phyloP scores from a whole-genome alignment of 192 early-diverging fungal genomes.

The Rhizophagus sp. region DNA sequence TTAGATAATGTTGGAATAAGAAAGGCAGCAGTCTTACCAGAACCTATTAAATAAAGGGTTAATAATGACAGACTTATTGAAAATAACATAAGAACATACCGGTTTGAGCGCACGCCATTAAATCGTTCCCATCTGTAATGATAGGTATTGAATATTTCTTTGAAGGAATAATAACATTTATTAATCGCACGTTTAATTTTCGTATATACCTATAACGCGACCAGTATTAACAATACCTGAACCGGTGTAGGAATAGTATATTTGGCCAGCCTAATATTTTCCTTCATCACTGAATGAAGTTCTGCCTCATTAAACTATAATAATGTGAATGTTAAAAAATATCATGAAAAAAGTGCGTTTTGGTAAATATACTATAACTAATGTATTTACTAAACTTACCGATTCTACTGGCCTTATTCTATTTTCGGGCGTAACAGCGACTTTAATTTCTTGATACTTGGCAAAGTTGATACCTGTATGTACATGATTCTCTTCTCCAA shows the following conservation, averaged over 20 bases:
- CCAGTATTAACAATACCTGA: conserved; percentile 45
- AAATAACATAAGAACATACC: conserved; percentile 35
- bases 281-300: conserved; percentile 63
- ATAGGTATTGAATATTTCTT: conserved; percentile 63
- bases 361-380: background rate
- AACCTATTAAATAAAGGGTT: conserved; percentile 36
- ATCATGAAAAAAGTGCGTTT: background rate
- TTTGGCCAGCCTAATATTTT: conserved; percentile 63
- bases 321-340: conserved; percentile 1
- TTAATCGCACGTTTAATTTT: background rate
- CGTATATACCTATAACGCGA: background rate
- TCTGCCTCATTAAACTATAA: conserved; percentile 63
- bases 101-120: conserved; percentile 90
- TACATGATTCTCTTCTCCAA: conserved; percentile 56
- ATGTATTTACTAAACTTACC: conserved; percentile 26
- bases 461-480: conserved; percentile 78
- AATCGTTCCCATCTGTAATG: conserved; percentile 61
- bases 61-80: background rate
- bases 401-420: conserved; percentile 48
- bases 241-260: conserved; percentile 77
- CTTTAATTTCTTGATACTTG: conserved; percentile 74
- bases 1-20: conserved; percentile 73
- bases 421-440: conserved; percentile 59
- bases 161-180: background rate
- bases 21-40: conserved; percentile 82